A percentile compares a stretch with the other conserved stretches of the same genome.
Evolutionary conservation across 768 basidiomycete species (phyloP).

Genomic region (Lentinula edodes): DNA sequence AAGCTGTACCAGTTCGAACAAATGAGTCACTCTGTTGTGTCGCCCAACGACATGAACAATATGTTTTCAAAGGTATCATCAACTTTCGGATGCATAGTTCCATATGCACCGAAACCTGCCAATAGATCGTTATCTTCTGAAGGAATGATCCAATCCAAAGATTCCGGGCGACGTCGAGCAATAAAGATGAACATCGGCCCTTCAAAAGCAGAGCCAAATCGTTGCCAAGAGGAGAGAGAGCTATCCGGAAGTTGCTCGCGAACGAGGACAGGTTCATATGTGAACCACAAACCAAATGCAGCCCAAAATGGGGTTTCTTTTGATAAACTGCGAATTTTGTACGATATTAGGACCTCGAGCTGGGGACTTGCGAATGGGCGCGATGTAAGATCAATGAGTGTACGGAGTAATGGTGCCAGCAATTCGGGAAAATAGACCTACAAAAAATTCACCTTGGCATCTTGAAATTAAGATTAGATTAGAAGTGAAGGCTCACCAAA

Average conservation of each 20-base stretch:
- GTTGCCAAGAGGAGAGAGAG: constrained; percentile 24
- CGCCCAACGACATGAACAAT: constrained; percentile 39
- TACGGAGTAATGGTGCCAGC: constrained; percentile 68
- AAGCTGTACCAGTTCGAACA: not conserved
- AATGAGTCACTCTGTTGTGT: not conserved
- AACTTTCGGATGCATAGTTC: constrained; percentile 35
- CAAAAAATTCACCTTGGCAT: not conserved
- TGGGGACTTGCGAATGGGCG: constrained; percentile 28
- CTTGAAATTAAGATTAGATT: not conserved
- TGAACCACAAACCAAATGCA: constrained; percentile 77
- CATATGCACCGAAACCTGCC: constrained; percentile 48
- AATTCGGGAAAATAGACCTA: constrained; percentile 87
- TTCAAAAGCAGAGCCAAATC: constrained; percentile 36
- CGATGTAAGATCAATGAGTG: constrained; percentile 68
- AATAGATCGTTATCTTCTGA: constrained; percentile 49
- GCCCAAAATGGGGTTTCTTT: constrained; percentile 78
- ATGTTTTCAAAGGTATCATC: constrained; percentile 74
- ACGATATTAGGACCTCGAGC: constrained; percentile 56
- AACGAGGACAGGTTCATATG: constrained; percentile 50
- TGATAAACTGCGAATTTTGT: constrained; percentile 66
- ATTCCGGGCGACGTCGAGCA: constrained; percentile 52
- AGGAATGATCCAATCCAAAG: constrained; percentile 52
- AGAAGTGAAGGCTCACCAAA: constrained; percentile 46
- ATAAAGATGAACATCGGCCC: constrained; percentile 56
- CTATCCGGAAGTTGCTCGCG: constrained; percentile 9